Base-by-base conservation (phyloP, 305 asterid genomes). In the Fraxinus paxiana region DNA sequence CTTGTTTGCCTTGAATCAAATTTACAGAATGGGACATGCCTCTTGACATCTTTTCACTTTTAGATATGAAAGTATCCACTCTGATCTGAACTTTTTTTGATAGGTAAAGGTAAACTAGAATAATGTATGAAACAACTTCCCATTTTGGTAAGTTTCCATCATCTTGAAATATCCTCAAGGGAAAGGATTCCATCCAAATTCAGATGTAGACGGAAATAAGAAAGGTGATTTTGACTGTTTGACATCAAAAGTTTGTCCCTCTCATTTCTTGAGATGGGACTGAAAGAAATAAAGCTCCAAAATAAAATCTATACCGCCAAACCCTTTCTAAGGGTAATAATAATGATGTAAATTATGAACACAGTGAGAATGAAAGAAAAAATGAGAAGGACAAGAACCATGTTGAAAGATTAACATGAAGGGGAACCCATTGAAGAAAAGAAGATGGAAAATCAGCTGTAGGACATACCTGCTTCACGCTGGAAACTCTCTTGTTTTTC, bases 401-500 rank as follows among this genome's bases (percentile, higher is more conserved):
- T 18, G 76, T 24, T 20, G 77, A 38, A 43, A 12, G 67, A 71
- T 28, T 17, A 77, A 35, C 22, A 13, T 15, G 37, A 12, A 81
- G 78, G 77, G 33, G 37, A 46, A 33, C 43, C 78, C 46, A 20
- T 63, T 35, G 30, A 38, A 3, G 79, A 78, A 67, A 77, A 41
- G 35, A 15, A 48, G 8, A 38, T 37, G 31, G 22, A 75, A 78
- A 79, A 80, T 63, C 69, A 65, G 63, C 77, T 67, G 76, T 72
- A 30, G 70, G 46, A 79, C 86, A 69, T 67, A 96, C 99, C 98
- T 92, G 99, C 98, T 89, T 96, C 99, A 28, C 97, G 92, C 84
- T 81, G 88, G 84, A 96, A 96, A 86, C 82, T 90, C 81, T 92
- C 99, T 85, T 90, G 95, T 78, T 88, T 91, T 89, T 96, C 98